Percentiles rank a stretch among this genome's conserved stretches.
These are phyloP conservation scores for Pythium apleroticum DNA, from an alignment of 352 stramenopile species.

Conservation along the genomic window DNA sequence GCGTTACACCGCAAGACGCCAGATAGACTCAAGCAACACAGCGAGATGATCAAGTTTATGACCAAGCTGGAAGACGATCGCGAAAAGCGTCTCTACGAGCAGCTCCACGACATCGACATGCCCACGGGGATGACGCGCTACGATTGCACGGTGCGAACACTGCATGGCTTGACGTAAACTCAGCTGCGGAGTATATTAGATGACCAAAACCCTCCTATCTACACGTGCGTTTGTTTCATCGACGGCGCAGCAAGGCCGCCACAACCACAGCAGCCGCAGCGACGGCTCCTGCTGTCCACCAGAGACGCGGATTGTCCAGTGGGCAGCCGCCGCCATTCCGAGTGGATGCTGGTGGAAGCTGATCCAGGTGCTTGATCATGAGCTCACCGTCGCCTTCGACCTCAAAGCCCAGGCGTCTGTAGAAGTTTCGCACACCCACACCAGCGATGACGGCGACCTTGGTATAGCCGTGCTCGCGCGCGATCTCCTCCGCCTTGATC, in stretches of 20 bases:
- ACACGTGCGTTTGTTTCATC: conserved; percentile 13
- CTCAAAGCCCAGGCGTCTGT: conserved; percentile 86
- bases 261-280: conserved; percentile 7
- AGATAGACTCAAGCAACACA: neutral
- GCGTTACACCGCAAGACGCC: conserved; percentile 11
- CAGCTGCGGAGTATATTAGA: neutral
- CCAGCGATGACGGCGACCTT: conserved; percentile 90
- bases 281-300: conserved; percentile 8
- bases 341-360: neutral
- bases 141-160: conserved; percentile 23
- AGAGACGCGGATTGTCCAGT: conserved; percentile 5
- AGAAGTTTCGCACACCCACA: conserved; percentile 91
- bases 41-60: conserved; percentile 18
- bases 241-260: conserved; percentile 17
- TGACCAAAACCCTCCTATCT: conserved; percentile 1
- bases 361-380: conserved; percentile 81
- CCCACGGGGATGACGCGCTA: conserved; percentile 21
- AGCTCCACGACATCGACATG: conserved; percentile 22
- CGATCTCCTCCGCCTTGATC: conserved; percentile 80
- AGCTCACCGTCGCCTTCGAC: conserved; percentile 82
- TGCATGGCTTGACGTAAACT: conserved; percentile 15
- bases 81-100: conserved; percentile 19
- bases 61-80: conserved; percentile 24
- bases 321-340: neutral
- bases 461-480: conserved; percentile 56